These are phyloP conservation scores for Brassica hybrid DNA, from an alignment of 441 rosid species.

Conservation along the genomic window DNA sequence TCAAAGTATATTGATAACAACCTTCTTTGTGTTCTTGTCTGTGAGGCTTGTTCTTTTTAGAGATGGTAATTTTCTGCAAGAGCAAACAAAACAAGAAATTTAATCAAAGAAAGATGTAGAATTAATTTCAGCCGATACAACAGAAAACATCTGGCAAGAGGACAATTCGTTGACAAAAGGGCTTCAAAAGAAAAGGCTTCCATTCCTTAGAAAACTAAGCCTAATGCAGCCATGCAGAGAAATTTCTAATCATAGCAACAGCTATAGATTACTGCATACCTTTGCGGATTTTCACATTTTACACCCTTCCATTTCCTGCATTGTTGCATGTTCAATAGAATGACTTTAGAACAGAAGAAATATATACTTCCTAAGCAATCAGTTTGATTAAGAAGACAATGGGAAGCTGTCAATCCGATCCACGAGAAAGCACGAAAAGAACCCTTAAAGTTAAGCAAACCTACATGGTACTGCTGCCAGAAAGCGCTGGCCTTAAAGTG, in stretches of 20 bases:
- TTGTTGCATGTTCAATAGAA: constrained; percentile 25
- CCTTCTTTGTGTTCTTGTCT: constrained; percentile 48
- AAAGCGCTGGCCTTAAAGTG: constrained; percentile 40
- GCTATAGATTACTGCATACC: constrained; percentile 45
- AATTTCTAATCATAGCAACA: too few relatives aligned
- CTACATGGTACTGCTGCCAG: constrained; percentile 70
- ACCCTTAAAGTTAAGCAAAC: constrained; percentile 18
- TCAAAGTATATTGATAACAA: constrained; percentile 19
- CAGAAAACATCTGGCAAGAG: constrained; percentile 42
- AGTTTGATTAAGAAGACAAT: constrained; percentile 9
- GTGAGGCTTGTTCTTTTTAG: constrained; percentile 52
- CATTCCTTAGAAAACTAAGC: too few relatives aligned
- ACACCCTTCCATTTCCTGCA: constrained; percentile 59
- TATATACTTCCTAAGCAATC: not conserved
- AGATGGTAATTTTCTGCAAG: constrained; percentile 69
- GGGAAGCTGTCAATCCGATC: not conserved
- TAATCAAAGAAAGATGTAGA: constrained; percentile 28
- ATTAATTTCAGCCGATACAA: constrained; percentile 8
- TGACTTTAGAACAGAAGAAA: constrained; percentile 8
- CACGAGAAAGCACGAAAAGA: constrained; percentile 7
- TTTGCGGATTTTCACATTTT: constrained; percentile 40
- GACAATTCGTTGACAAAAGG: constrained; percentile 15
- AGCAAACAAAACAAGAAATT: constrained; percentile 38
- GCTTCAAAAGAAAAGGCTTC: too few relatives aligned
- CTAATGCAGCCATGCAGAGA: too few relatives aligned